These are phyloP conservation scores for Termitomyces titanicus DNA, from an alignment of 768 basidiomycete genomes.

Conservation along the genomic window DNA sequence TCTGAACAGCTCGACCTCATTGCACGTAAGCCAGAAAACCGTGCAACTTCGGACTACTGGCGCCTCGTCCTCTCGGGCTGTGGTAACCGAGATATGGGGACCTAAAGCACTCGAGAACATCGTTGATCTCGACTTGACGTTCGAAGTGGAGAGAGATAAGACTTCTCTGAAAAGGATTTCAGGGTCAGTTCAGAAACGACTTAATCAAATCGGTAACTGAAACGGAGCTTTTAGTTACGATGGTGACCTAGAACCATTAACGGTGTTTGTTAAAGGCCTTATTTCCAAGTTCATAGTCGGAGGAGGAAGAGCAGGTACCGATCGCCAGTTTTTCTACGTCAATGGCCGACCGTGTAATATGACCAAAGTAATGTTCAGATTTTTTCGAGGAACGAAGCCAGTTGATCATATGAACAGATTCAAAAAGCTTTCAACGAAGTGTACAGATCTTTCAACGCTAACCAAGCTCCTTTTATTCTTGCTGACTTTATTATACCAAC, in stretches of 20 bases:
- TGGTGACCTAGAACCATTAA: slow-evolving; percentile 35
- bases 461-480: slow-evolving; percentile 77
- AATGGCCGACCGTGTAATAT: slow-evolving; percentile 88
- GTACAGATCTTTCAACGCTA: slow-evolving; percentile 73
- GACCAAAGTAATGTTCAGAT: slow-evolving; percentile 49
- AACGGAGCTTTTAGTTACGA: not conserved
- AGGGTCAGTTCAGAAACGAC: slow-evolving; percentile 14
- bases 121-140: slow-evolving; percentile 65
- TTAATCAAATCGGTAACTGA: not conserved
- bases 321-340: slow-evolving; percentile 90
- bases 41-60: slow-evolving; percentile 76
- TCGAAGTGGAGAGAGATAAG: slow-evolving; percentile 69
- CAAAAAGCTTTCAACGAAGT: slow-evolving; percentile 92
- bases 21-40: slow-evolving; percentile 49
- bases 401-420: slow-evolving; percentile 39
- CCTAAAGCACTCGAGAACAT: slow-evolving; percentile 73
- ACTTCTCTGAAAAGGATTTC: slow-evolving; percentile 36
- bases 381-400: not conserved
- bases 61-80: slow-evolving; percentile 51
- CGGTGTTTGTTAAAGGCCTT: slow-evolving; percentile 58
- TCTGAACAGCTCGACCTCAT: not conserved
- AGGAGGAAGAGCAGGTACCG: slow-evolving; percentile 71
- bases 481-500: slow-evolving; percentile 83
- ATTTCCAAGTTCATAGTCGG: slow-evolving; percentile 80
- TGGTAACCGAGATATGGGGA: slow-evolving; percentile 81